These are phyloP conservation scores for Stylosanthes scabra DNA, from an alignment of 331 rosid genomes.

Conservation along the genomic window DNA sequence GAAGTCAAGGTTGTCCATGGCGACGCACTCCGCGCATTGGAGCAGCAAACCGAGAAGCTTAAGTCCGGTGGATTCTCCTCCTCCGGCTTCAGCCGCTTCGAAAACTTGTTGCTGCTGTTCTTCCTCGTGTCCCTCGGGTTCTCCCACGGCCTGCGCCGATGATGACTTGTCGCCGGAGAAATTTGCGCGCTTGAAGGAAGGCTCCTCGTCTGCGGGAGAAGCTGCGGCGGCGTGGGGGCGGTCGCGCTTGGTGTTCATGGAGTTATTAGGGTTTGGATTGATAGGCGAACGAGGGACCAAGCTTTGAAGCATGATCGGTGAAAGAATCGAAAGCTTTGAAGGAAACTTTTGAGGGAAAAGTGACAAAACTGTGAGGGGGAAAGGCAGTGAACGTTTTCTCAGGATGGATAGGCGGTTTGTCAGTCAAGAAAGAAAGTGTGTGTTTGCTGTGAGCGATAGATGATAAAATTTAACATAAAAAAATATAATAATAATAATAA, in stretches of 20 bases:
- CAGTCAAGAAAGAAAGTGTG: constrained; percentile 31
- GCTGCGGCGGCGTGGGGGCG: constrained; percentile 45
- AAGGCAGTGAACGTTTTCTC: constrained; percentile 51
- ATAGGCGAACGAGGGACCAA: constrained; percentile 72
- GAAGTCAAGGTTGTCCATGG: constrained; percentile 73
- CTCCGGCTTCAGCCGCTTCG: constrained; percentile 38
- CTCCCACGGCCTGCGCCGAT: constrained; percentile 25
- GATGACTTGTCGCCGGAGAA: constrained; percentile 47
- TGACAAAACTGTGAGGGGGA: constrained; percentile 60
- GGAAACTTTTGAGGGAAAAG: constrained; percentile 53
- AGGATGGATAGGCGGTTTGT: constrained; percentile 51
- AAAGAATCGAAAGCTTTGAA: constrained; percentile 64
- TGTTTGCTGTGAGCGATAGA: constrained; percentile 43
- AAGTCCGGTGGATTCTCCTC: constrained; percentile 61
- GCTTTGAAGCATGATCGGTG: constrained; percentile 94
- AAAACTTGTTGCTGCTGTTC: constrained; percentile 26
- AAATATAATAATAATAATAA: too few species aligned
- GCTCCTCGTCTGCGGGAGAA: constrained; percentile 31
- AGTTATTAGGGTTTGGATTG: constrained; percentile 36
- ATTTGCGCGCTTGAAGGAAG: constrained; percentile 58
- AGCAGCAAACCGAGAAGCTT: constrained; percentile 78
- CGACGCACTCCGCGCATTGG: constrained; percentile 96
- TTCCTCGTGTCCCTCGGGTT: constrained; percentile 41
- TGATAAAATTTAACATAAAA: too few species aligned
- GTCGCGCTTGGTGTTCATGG: constrained; percentile 86